phyloP scores from a whole-genome alignment of 1,284 basidiomycete species.

The Kwoniella shivajii region DNA sequence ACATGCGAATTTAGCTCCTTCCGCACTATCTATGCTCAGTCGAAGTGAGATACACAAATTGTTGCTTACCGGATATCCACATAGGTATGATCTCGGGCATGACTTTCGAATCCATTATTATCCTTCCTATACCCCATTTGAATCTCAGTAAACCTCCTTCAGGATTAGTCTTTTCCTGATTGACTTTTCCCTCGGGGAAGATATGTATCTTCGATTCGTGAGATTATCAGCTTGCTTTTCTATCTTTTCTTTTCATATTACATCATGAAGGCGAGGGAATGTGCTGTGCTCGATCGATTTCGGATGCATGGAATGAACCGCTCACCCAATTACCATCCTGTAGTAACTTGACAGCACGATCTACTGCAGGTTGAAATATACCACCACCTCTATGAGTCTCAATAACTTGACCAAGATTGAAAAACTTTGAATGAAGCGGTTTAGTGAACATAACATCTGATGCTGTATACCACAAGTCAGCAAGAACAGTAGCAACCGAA shows the following conservation, averaged over 20 bases:
- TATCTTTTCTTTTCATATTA: no score
- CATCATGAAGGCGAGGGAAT: no score
- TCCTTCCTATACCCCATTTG: slow-evolving; percentile 94
- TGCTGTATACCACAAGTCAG: slow-evolving; percentile 61
- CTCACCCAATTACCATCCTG: slow-evolving; percentile 82
- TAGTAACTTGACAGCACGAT: slow-evolving; percentile 75
- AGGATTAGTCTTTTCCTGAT: slow-evolving; percentile 68
- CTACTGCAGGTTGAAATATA: slow-evolving; percentile 84
- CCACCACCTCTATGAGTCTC: slow-evolving; percentile 89
- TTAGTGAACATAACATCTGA: slow-evolving; percentile 97
- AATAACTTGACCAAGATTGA: slow-evolving; percentile 85
- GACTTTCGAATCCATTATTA: slow-evolving; percentile 73
- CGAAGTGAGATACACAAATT: neutral
- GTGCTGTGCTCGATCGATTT: no score
- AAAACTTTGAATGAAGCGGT: slow-evolving; percentile 78
- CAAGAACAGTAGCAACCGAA: neutral
- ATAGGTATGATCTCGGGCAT: slow-evolving; percentile 88
- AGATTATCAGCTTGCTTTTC: no score
- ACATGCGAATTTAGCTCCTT: no score
- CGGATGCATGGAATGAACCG: slow-evolving; percentile 5
- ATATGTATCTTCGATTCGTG: slow-evolving; percentile 86
- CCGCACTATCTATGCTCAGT: no score
- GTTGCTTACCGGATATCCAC: slow-evolving; percentile 76
- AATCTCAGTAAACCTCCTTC: slow-evolving; percentile 70
- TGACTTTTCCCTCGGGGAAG: slow-evolving; percentile 90